Conservation (phyloP, 2,329 filamentous ascomycete species). For the Fonsecaea monophora region DNA sequence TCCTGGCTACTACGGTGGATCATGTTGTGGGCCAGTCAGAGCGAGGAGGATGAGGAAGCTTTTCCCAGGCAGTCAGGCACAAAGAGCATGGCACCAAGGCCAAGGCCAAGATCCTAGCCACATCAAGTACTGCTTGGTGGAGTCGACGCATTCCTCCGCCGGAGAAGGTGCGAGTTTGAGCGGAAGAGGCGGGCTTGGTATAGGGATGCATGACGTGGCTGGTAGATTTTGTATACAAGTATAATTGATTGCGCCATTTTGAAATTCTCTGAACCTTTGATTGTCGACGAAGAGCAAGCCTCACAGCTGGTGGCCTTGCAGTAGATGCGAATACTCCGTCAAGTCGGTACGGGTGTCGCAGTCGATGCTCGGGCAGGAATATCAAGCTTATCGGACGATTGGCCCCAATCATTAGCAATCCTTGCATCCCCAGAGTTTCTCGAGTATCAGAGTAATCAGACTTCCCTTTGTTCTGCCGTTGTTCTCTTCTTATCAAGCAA, state of each 20-base stretch:
- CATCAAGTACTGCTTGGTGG: background rate
- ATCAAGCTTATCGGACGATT: background rate
- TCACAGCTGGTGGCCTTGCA: background rate
- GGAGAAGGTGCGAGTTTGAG: background rate
- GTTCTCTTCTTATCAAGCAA: constrained; percentile 1
- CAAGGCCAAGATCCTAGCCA: background rate
- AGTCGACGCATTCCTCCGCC: background rate
- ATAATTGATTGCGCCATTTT: background rate
- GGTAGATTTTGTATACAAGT: background rate
- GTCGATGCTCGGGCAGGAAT: background rate
- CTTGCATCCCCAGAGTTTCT: background rate
- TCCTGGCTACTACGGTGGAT: background rate
- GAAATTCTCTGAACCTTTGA: background rate
- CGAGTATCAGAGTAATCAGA: background rate
- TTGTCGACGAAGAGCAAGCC: background rate
- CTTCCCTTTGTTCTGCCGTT: background rate
- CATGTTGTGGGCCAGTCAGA: background rate
- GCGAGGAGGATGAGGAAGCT: background rate
- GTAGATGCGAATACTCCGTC: too few relatives aligned
- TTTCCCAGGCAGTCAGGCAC: constrained; percentile 2
- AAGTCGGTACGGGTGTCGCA: background rate
- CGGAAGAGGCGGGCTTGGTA: background rate
- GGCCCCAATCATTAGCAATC: too few relatives aligned
- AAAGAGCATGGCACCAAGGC: too few relatives aligned
- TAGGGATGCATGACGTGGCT: background rate